Conservation (phyloP, 192 early-diverging fungal genomes). For the Umbelopsis sp. region DNA sequence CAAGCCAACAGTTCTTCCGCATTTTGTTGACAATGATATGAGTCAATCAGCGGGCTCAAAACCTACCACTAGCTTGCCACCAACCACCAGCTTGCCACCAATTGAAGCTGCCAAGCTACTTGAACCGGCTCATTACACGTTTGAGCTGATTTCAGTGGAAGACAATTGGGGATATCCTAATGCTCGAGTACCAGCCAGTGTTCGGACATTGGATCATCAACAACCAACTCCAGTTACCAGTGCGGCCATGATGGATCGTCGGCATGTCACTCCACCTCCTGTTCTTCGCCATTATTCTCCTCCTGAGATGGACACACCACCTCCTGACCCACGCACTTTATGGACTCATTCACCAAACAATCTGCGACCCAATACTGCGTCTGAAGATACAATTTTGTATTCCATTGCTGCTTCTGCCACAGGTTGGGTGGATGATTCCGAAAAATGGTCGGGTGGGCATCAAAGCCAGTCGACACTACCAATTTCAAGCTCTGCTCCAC, state of each 20-base stretch:
- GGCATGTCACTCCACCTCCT: slow-evolving; percentile 6
- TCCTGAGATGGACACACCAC: slow-evolving; percentile 18
- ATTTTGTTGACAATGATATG: background rate
- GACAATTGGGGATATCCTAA: slow-evolving; percentile 33
- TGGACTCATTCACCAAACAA: slow-evolving; percentile 10
- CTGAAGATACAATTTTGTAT: slow-evolving; percentile 19
- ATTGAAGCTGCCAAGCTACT: slow-evolving; percentile 28
- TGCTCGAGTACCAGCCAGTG: background rate
- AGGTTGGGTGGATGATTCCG: slow-evolving; percentile 24
- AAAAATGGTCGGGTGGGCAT: slow-evolving; percentile 5
- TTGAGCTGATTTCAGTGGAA: slow-evolving; percentile 41
- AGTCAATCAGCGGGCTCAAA: background rate
- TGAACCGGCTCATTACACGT: slow-evolving; percentile 41
- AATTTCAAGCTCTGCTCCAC: background rate
- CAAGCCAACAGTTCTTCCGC: background rate
- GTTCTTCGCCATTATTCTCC: slow-evolving; percentile 10
- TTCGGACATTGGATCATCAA: slow-evolving; percentile 6
- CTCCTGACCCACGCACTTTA: slow-evolving; percentile 24
- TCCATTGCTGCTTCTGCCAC: slow-evolving; percentile 24
- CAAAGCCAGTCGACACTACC: background rate
- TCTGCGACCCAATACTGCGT: background rate
- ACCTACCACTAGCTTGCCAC: background rate
- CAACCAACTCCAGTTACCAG: background rate
- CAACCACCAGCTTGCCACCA: background rate
- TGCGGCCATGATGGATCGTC: background rate